Conservation (phyloP, 768 basidiomycete genomes). For the Lactarius pseudohatsudake region DNA sequence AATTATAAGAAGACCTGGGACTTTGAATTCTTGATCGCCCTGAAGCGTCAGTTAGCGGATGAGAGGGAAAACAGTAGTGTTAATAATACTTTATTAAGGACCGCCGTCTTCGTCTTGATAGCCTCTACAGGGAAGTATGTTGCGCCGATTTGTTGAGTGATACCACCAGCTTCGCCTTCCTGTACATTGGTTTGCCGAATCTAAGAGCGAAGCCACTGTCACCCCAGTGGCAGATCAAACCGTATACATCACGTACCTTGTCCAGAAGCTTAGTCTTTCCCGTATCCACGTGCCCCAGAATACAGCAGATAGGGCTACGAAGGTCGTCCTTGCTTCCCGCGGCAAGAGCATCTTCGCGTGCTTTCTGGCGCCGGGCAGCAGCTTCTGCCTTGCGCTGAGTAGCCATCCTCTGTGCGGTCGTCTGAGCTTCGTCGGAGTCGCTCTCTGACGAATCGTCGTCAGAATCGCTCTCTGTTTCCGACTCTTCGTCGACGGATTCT, state of each 20-base stretch:
- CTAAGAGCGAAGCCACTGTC: conserved; percentile 41
- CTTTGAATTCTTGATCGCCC: conserved; percentile 91
- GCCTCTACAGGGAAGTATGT: conserved; percentile 98
- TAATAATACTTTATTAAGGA: conserved; percentile 76
- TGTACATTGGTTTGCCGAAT: conserved; percentile 99
- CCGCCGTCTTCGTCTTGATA: conserved; percentile 88
- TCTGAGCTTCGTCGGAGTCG: conserved; percentile 64
- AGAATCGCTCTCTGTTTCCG: conserved; percentile 43
- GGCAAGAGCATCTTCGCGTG: conserved; percentile 82
- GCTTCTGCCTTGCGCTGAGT: conserved; percentile 80
- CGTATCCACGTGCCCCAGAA: conserved; percentile 98
- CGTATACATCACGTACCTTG: conserved; percentile 56
- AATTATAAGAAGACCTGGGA: conserved; percentile 93
- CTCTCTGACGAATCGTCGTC: conserved; percentile 37
- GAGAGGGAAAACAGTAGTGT: background rate
- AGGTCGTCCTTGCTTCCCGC: conserved; percentile 86
- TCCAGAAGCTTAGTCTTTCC: conserved; percentile 98
- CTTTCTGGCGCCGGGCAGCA: conserved; percentile 74
- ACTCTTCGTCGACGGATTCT: conserved; percentile 38
- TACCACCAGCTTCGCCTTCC: conserved; percentile 99
- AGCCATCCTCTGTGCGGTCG: conserved; percentile 62
- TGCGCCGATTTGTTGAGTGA: conserved; percentile 99
- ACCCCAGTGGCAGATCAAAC: background rate
- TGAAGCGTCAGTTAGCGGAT: conserved; percentile 33
- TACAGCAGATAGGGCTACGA: conserved; percentile 97